Conservation (phyloP, 73 alveolate genomes). For the Tetrahymena elliotti region DNA sequence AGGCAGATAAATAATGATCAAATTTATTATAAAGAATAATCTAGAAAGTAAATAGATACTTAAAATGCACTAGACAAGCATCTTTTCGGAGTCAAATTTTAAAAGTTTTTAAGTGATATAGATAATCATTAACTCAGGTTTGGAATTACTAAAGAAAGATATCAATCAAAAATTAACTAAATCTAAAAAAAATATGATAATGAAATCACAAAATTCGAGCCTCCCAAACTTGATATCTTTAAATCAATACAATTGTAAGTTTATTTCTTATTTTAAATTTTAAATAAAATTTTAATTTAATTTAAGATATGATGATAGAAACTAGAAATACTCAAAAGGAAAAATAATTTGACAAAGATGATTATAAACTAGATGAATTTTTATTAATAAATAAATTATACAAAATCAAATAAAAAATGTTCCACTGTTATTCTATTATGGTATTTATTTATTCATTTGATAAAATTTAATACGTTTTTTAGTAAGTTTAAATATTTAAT, state of each 20-base stretch:
- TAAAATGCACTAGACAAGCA: background rate
- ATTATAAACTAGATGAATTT: background rate
- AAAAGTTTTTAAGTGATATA: background rate
- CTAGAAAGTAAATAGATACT: background rate
- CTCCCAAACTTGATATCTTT: background rate
- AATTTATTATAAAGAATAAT: background rate
- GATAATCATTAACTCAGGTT: background rate
- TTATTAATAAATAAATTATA: too few relatives aligned
- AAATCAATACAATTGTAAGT: background rate
- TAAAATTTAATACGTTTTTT: too few relatives aligned
- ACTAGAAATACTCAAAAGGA: background rate
- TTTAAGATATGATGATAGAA: background rate
- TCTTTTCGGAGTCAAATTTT: background rate
- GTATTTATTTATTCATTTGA: too few relatives aligned
- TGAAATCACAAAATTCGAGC: background rate
- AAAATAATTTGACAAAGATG: background rate
- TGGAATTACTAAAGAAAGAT: background rate
- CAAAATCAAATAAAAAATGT: too few relatives aligned
- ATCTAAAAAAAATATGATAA: background rate
- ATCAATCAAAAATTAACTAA: background rate
- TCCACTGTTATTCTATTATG: too few relatives aligned
- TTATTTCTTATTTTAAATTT: background rate
- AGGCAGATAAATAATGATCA: background rate
- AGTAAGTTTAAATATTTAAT: too few relatives aligned
- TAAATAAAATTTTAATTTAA: background rate